These are phyloP conservation scores for Euryodendron excelsum DNA, from an alignment of 148 eudicot genomes.

Conservation along the genomic window DNA sequence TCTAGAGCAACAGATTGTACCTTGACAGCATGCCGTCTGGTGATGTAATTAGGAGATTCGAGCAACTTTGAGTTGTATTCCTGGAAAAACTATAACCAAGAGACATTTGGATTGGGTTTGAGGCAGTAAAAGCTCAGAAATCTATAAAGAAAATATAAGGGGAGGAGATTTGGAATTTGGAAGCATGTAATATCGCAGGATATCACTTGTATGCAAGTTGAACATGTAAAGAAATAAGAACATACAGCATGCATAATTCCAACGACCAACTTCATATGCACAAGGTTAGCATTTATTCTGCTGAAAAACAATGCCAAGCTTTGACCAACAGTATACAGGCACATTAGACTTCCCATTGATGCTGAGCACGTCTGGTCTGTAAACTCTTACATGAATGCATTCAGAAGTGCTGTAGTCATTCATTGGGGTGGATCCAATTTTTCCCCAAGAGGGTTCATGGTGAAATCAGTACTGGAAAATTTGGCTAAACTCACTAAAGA, in stretches of 20 bases:
- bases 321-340: not conserved
- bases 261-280: too few relatives aligned
- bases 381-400: too few relatives aligned
- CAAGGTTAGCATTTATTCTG: too few relatives aligned
- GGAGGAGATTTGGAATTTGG: not conserved
- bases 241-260: not conserved
- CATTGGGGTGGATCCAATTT: too few relatives aligned
- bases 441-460: too few relatives aligned
- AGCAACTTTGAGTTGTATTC: slow-evolving; percentile 54
- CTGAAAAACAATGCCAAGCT: too few relatives aligned
- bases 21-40: slow-evolving; percentile 67
- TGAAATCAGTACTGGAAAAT: too few relatives aligned
- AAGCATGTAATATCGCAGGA: not conserved
- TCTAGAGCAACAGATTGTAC: slow-evolving; percentile 23
- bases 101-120: not conserved
- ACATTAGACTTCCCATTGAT: not conserved
- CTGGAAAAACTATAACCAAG: slow-evolving; percentile 48
- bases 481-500: too few relatives aligned
- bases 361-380: not conserved
- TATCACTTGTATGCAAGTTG: not conserved
- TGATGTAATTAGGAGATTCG: slow-evolving; percentile 63
- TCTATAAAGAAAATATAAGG: not conserved
- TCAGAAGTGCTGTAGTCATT: too few relatives aligned
- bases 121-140: not conserved
- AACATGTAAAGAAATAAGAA: not conserved